These are phyloP conservation scores for Clitocybe nebularis DNA, from an alignment of 1,284 basidiomycete genomes.

Conservation along the genomic window DNA sequence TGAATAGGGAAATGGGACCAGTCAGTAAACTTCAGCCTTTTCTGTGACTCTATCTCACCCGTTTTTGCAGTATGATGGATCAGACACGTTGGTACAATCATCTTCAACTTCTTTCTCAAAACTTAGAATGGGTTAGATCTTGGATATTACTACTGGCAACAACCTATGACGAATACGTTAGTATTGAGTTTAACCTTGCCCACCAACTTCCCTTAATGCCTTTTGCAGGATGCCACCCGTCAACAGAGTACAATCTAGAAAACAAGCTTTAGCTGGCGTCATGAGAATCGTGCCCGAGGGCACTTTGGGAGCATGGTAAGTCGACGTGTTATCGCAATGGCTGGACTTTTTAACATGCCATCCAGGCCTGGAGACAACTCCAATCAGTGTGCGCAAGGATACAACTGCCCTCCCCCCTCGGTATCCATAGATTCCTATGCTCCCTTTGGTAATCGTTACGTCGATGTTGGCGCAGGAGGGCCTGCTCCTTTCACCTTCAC, in stretches of 20 bases:
- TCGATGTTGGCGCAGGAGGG: slow-evolving; percentile 62
- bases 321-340: too few species aligned
- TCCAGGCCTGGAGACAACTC: slow-evolving; percentile 59
- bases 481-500: slow-evolving; percentile 56
- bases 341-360: too few species aligned
- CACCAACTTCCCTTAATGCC: neutral
- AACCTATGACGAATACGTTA: slow-evolving; percentile 59
- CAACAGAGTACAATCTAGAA: slow-evolving; percentile 51
- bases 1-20: slow-evolving; percentile 60
- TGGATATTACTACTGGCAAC: slow-evolving; percentile 69
- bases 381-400: slow-evolving; percentile 45
- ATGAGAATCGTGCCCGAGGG: slow-evolving; percentile 64
- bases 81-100: slow-evolving; percentile 49
- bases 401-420: slow-evolving; percentile 45
- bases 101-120: neutral
- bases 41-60: slow-evolving; percentile 5
- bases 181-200: slow-evolving; percentile 16
- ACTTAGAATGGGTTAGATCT: slow-evolving; percentile 31
- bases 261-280: slow-evolving; percentile 52
- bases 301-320: slow-evolving; percentile 53
- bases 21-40: slow-evolving; percentile 26
- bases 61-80: slow-evolving; percentile 54
- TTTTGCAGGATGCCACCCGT: slow-evolving; percentile 49
- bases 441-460: slow-evolving; percentile 47
- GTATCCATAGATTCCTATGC: slow-evolving; percentile 53